phyloP scores from a whole-genome alignment of 768 basidiomycete genomes.

The Dendrothele bispora region DNA sequence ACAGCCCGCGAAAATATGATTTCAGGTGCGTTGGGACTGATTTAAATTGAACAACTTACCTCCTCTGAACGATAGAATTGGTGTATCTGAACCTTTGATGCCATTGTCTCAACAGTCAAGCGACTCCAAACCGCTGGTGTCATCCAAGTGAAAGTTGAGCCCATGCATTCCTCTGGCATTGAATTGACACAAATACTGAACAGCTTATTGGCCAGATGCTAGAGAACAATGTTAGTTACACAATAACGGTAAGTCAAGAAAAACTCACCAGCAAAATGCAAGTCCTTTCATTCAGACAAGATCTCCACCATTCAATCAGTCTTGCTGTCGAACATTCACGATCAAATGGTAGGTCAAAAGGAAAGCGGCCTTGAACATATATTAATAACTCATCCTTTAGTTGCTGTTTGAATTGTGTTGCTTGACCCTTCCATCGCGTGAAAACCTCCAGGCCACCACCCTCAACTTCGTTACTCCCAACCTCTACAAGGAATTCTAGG shows the following conservation, averaged over 20 bases:
- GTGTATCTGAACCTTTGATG: neutral
- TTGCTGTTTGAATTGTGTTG: constrained; percentile 12
- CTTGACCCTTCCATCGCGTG: constrained; percentile 16
- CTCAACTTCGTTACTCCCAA: too few species aligned
- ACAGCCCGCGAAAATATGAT: neutral
- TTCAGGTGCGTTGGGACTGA: neutral
- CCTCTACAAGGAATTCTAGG: too few species aligned
- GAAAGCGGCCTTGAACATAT: constrained; percentile 18
- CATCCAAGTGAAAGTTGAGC: constrained; percentile 24
- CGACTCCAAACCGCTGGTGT: too few species aligned
- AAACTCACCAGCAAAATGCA: constrained; percentile 24
- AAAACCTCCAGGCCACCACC: constrained; percentile 11
- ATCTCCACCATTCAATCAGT: constrained; percentile 19
- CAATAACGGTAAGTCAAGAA: neutral
- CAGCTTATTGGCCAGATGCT: constrained; percentile 23
- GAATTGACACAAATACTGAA: constrained; percentile 29
- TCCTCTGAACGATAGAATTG: neutral
- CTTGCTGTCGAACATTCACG: neutral
- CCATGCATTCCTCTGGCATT: constrained; percentile 32
- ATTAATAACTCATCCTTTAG: constrained; percentile 15
- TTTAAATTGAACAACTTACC: neutral
- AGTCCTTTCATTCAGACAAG: constrained; percentile 10
- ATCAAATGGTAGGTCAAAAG: constrained; percentile 16
- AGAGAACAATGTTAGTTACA: neutral
- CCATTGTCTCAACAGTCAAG: too few species aligned